phyloP scores from a whole-genome alignment of 148 eudicot genomes.

The Gaultheria prostrata region DNA sequence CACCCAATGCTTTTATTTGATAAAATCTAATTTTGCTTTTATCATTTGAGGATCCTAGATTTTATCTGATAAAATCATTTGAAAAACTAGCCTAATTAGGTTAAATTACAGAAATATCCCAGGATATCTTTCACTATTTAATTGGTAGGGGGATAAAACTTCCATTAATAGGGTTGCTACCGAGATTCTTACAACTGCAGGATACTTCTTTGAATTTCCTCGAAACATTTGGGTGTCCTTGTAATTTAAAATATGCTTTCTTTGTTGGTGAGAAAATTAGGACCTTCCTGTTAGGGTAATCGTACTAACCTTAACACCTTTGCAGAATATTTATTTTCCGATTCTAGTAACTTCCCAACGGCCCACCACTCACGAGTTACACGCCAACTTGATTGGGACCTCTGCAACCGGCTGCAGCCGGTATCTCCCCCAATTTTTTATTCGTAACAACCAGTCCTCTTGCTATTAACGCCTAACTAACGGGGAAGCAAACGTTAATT shows the following conservation, averaged over 20 bases:
- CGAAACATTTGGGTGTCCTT: not conserved
- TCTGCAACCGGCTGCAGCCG: not conserved
- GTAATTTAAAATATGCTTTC: not conserved
- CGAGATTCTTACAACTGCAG: not conserved
- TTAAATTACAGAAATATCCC: not conserved
- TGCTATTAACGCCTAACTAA: too few relatives aligned
- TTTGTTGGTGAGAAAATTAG: not conserved
- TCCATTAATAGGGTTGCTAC: not conserved
- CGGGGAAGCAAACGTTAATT: too few relatives aligned
- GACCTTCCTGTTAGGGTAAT: conserved; percentile 22
- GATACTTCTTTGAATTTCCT: not conserved
- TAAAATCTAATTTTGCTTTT: too few relatives aligned
- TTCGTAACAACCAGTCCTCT: too few relatives aligned
- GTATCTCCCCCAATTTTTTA: not conserved
- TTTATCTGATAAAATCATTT: too few relatives aligned
- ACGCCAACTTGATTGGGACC: not conserved
- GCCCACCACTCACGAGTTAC: not conserved
- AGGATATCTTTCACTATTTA: not conserved
- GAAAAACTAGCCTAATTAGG: too few relatives aligned
- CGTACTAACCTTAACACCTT: conserved; percentile 18
- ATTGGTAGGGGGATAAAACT: not conserved
- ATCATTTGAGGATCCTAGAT: too few relatives aligned
- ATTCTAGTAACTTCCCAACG: conserved; percentile 10
- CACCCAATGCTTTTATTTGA: too few relatives aligned
- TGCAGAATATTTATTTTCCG: conserved; percentile 18